phyloP scores from a whole-genome alignment of 2,329 filamentous ascomycete genomes.

The Fonsecaea erecta region DNA sequence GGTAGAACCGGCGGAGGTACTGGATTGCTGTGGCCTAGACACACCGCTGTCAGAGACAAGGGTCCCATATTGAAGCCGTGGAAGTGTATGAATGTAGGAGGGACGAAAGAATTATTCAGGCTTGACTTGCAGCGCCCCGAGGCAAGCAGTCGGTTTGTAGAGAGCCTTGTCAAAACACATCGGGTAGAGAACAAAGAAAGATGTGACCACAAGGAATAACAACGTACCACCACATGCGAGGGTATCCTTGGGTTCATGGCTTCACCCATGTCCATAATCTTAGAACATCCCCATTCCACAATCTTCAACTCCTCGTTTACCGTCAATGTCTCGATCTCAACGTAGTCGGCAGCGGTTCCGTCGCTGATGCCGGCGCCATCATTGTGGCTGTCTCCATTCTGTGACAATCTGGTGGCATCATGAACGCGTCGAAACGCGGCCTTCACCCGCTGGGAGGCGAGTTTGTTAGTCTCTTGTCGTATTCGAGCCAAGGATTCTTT shows the following conservation, averaged over 20 bases:
- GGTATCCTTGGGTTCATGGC: slow-evolving; percentile 60
- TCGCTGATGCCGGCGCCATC: slow-evolving; percentile 3
- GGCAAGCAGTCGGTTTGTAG: neutral
- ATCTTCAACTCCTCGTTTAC: slow-evolving; percentile 81
- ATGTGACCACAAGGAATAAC: neutral
- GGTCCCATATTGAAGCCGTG: neutral
- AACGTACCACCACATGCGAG: slow-evolving; percentile 55
- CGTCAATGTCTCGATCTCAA: slow-evolving; percentile 69
- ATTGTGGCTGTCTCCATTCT: slow-evolving; percentile 43
- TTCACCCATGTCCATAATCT: slow-evolving; percentile 62
- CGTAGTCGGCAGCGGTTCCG: neutral
- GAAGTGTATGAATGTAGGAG: neutral
- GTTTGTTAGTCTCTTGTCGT: slow-evolving; percentile 76
- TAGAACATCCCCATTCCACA: slow-evolving; percentile 75
- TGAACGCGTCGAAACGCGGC: slow-evolving; percentile 59
- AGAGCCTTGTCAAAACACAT: neutral
- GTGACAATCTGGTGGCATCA: slow-evolving; percentile 41
- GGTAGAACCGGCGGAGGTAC: slow-evolving; percentile 92
- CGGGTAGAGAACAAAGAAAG: neutral
- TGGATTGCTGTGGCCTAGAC: slow-evolving; percentile 76
- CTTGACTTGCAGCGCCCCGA: neutral
- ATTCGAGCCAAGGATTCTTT: slow-evolving; percentile 71
- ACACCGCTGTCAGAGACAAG: neutral
- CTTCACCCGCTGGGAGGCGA: slow-evolving; percentile 72
- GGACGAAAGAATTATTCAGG: neutral